phyloP scores from a whole-genome alignment of 2,329 filamentous ascomycete species.

The Proliferodiscus dingleyae region DNA sequence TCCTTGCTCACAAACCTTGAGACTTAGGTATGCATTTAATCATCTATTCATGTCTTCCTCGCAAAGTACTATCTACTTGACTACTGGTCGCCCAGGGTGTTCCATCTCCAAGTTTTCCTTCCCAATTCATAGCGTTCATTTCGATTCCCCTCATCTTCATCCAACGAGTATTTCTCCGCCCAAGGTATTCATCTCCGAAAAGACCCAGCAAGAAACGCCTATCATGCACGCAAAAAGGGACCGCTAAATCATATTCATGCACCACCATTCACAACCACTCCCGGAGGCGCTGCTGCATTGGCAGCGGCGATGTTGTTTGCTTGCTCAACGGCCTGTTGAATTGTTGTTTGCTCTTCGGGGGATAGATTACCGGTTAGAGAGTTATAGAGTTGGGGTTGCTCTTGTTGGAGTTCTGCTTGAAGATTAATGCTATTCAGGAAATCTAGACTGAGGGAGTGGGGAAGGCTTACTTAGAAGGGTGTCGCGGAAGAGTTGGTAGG shows the following conservation, averaged over 20 bases:
- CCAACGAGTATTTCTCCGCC: not conserved
- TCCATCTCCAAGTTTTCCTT: not conserved
- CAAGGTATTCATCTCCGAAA: not conserved
- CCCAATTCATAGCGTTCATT: too few species aligned
- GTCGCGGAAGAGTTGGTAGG: conserved; percentile 82
- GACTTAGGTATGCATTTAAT: not conserved
- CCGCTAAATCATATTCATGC: too few species aligned
- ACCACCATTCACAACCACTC: conserved; percentile 22
- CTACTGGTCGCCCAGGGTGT: not conserved
- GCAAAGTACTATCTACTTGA: not conserved
- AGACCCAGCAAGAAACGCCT: conserved; percentile 24
- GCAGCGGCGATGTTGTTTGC: conserved; percentile 26
- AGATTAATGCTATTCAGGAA: conserved; percentile 10
- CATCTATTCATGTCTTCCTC: not conserved
- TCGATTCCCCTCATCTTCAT: too few species aligned
- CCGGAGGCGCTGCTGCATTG: conserved; percentile 16
- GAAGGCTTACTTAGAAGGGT: conserved; percentile 74
- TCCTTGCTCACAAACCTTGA: not conserved
- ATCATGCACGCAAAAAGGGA: not conserved
- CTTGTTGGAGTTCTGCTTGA: conserved; percentile 76
- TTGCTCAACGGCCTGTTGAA: conserved; percentile 65
- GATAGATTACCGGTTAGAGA: conserved; percentile 73
- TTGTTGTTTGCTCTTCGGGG: conserved; percentile 73
- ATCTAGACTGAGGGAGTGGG: not conserved
- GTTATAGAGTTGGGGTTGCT: conserved; percentile 84